A percentile compares a stretch with the other conserved stretches of the same genome.
Evolutionary conservation across 768 basidiomycete species (phyloP).

Genomic region (Hygrophorus russula): DNA sequence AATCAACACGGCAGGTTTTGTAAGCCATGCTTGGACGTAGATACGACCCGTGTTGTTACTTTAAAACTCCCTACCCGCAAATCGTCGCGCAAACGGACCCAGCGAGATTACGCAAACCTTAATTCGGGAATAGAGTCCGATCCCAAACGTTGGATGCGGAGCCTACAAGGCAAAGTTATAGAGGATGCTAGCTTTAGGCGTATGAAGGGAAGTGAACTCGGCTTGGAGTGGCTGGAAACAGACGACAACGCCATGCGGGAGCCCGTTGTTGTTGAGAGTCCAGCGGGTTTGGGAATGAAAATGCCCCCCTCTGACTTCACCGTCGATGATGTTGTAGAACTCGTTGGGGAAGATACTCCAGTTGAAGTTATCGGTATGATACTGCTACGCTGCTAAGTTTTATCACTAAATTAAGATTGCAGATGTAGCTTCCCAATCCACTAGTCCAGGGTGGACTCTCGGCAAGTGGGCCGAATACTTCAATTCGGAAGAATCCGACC

Average conservation of each 20-base stretch:
- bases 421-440: constrained; percentile 88
- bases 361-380: constrained; percentile 85
- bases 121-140: constrained; percentile 56
- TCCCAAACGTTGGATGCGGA: constrained; percentile 52
- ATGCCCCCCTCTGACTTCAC: constrained; percentile 68
- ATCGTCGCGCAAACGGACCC: constrained; percentile 62
- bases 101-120: constrained; percentile 72
- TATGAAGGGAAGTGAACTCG: constrained; percentile 58
- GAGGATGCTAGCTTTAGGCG: constrained; percentile 52
- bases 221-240: constrained; percentile 60
- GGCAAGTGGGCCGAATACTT: constrained; percentile 88
- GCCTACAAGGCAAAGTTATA: constrained; percentile 59
- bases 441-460: constrained; percentile 79
- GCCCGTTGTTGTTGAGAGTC: constrained; percentile 69
- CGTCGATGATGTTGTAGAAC: constrained; percentile 69
- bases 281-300: constrained; percentile 81
- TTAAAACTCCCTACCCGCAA: constrained; percentile 73
- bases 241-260: constrained; percentile 70
- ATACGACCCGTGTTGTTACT: constrained; percentile 55
- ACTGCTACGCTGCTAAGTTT: not conserved
- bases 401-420: not conserved
- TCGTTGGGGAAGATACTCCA: constrained; percentile 66
- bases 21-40: constrained; percentile 44
- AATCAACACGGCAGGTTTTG: constrained; percentile 48
- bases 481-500: constrained; percentile 47